Conservation (phyloP, 1,284 basidiomycete species). For the Trametes polyzona region DNA sequence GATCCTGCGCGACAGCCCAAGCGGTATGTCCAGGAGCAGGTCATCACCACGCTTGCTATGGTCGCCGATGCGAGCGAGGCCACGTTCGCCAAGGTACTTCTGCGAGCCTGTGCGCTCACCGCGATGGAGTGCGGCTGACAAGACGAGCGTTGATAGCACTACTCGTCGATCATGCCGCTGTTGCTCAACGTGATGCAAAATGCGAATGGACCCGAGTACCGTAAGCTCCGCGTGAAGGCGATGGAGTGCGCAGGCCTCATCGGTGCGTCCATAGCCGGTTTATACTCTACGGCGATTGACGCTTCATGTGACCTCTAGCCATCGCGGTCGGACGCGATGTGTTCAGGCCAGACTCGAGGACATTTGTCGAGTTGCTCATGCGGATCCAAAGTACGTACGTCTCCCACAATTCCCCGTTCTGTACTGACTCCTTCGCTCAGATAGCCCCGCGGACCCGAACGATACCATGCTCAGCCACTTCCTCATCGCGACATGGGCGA, state of each 20-base stretch:
- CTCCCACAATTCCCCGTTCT: too few species aligned
- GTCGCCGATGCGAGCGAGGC: conserved; percentile 81
- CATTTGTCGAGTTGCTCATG: conserved; percentile 73
- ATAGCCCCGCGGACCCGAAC: conserved; percentile 62
- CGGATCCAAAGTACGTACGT: conserved; percentile 70
- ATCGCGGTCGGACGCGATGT: conserved; percentile 81
- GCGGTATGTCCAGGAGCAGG: conserved; percentile 83
- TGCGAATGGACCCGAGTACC: conserved; percentile 66
- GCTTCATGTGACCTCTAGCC: not conserved
- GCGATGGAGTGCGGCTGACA: not conserved
- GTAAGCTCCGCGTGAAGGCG: conserved; percentile 73
- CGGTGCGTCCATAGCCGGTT: conserved; percentile 53
- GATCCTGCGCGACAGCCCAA: conserved; percentile 41
- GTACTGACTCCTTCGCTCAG: conserved; percentile 39
- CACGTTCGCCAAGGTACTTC: conserved; percentile 64
- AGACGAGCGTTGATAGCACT: conserved; percentile 52
- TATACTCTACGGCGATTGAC: not conserved
- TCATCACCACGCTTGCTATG: conserved; percentile 82
- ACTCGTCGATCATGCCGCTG: conserved; percentile 76
- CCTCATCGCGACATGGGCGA: conserved; percentile 81
- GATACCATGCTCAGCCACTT: conserved; percentile 73
- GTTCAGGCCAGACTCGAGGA: conserved; percentile 76
- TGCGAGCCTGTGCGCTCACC: too few species aligned
- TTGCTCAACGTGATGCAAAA: conserved; percentile 72
- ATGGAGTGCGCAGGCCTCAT: conserved; percentile 88